A percentile compares a stretch with the other conserved stretches of the same genome.
Evolutionary conservation across 2,329 filamentous ascomycete species (phyloP).

Genomic region (Zopfia rhizophila): DNA sequence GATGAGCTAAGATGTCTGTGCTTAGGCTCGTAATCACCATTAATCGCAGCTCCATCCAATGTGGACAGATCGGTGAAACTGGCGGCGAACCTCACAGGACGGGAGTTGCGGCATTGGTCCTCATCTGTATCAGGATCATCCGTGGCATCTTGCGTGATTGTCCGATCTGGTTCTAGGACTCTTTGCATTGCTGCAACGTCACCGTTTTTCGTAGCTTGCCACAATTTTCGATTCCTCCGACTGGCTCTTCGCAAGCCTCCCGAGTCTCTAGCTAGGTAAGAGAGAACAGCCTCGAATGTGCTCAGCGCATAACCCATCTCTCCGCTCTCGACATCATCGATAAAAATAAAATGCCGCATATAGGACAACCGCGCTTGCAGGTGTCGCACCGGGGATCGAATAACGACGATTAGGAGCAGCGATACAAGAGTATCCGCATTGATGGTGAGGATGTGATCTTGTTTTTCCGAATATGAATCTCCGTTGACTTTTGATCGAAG

Average conservation of each 20-base stretch:
- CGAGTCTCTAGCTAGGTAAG: slow-evolving; percentile 87
- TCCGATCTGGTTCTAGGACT: slow-evolving; percentile 78
- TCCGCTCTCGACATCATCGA: slow-evolving; percentile 95
- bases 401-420: slow-evolving; percentile 88
- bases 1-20: slow-evolving; percentile 32
- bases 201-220: slow-evolving; percentile 85
- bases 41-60: slow-evolving; percentile 39
- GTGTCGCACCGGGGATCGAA: slow-evolving; percentile 86
- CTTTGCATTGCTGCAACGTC: slow-evolving; percentile 77
- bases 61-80: slow-evolving; percentile 41
- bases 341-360: slow-evolving; percentile 97
- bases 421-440: slow-evolving; percentile 95
- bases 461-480: slow-evolving; percentile 60
- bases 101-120: slow-evolving; percentile 30
- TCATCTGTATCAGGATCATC: slow-evolving; percentile 42
- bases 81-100: slow-evolving; percentile 45
- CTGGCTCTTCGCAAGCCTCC: slow-evolving; percentile 84
- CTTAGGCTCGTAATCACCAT: slow-evolving; percentile 39
- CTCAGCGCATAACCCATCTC: slow-evolving; percentile 96
- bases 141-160: slow-evolving; percentile 46
- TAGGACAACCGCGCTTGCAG: slow-evolving; percentile 91
- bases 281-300: slow-evolving; percentile 92
- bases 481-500: slow-evolving; percentile 44
- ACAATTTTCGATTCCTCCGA: slow-evolving; percentile 83
- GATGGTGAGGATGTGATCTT: slow-evolving; percentile 68